These are phyloP conservation scores for Amorphotheca resinae DNA, from an alignment of 495 filamentous ascomycete genomes.

Conservation along the genomic window DNA sequence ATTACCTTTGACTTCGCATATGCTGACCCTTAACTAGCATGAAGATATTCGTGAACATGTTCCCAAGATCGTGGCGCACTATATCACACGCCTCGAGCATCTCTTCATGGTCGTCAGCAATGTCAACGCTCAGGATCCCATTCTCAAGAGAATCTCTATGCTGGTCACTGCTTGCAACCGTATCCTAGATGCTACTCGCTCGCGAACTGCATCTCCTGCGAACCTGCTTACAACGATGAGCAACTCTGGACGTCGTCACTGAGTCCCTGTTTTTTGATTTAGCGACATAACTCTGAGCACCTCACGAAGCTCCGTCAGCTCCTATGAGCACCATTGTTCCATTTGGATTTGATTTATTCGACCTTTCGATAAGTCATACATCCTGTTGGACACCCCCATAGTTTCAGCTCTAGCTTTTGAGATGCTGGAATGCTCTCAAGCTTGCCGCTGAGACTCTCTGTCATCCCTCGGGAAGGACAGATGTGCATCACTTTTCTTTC, in stretches of 20 bases:
- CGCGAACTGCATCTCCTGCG: background rate
- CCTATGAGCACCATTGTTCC: background rate
- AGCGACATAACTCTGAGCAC: background rate
- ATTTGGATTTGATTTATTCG: conserved; percentile 3
- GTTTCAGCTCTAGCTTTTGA: conserved; percentile 4
- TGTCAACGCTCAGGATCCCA: conserved; percentile 44
- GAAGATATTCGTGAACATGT: conserved; percentile 62
- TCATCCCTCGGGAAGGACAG: background rate
- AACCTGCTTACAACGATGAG: background rate
- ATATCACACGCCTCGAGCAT: conserved; percentile 56
- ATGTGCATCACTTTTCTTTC: background rate
- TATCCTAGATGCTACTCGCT: conserved; percentile 14
- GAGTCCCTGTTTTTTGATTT: background rate
- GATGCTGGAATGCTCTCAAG: conserved; percentile 17
- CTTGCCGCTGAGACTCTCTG: background rate
- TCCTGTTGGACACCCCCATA: background rate
- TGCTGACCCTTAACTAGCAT: conserved; percentile 39
- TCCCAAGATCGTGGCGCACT: conserved; percentile 57
- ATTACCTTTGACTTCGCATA: conserved; percentile 1
- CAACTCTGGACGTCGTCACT: background rate
- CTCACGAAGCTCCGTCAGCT: background rate
- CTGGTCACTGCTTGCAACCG: conserved; percentile 28
- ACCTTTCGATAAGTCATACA: conserved; percentile 1
- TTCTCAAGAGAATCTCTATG: conserved; percentile 50
- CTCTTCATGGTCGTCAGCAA: conserved; percentile 58